Conservation (phyloP, 1,284 basidiomycete species). For the Coriolopsis trogii region DNA sequence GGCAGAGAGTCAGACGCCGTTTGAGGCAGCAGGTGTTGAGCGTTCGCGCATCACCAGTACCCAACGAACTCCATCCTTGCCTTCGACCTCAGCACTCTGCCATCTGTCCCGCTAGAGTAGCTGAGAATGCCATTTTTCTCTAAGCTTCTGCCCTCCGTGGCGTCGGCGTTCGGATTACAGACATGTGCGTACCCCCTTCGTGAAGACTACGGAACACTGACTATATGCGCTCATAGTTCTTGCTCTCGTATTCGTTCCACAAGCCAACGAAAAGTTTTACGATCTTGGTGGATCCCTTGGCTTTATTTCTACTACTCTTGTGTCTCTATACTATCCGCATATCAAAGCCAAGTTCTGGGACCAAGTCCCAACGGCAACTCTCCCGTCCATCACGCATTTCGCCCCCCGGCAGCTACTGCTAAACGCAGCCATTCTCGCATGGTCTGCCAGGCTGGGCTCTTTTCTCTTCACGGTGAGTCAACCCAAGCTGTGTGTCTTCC, state of each 20-base stretch:
- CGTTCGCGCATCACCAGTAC: no score
- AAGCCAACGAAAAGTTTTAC: constrained; percentile 58
- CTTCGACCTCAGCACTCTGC: background rate
- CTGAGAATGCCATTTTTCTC: constrained; percentile 42
- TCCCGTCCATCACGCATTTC: constrained; percentile 53
- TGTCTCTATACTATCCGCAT: constrained; percentile 65
- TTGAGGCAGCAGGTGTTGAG: no score
- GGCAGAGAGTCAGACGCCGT: no score
- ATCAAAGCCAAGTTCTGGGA: constrained; percentile 52
- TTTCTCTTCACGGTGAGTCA: constrained; percentile 59
- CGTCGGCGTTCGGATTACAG: constrained; percentile 43
- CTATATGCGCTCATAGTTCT: constrained; percentile 38
- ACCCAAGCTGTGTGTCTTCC: background rate
- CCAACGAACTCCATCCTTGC: constrained; percentile 1
- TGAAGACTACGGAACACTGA: no score
- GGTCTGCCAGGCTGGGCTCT: constrained; percentile 64
- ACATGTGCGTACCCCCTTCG: constrained; percentile 36
- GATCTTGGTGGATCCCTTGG: constrained; percentile 66
- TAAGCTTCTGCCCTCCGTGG: constrained; percentile 38
- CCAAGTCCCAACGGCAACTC: constrained; percentile 34
- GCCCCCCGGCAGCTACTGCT: constrained; percentile 65
- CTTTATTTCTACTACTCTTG: constrained; percentile 64
- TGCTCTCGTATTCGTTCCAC: constrained; percentile 59
- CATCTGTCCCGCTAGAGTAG: background rate
- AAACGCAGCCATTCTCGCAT: constrained; percentile 55